These are phyloP conservation scores for Blastocystis sp. DNA, from an alignment of 352 stramenopile genomes.

Conservation along the genomic window DNA sequence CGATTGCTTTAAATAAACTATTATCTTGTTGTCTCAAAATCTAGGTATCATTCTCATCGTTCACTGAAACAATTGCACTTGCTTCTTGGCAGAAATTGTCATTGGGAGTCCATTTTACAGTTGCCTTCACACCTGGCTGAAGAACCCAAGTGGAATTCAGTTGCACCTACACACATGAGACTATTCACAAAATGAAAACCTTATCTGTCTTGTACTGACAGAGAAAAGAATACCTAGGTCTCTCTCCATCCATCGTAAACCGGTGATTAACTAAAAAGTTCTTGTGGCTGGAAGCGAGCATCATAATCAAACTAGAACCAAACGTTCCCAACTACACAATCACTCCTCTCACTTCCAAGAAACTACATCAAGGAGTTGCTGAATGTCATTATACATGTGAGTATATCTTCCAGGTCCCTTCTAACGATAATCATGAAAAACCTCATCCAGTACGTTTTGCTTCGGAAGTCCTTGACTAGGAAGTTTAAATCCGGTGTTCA, in stretches of 20 bases:
- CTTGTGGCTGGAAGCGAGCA: background rate
- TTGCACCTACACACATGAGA: background rate
- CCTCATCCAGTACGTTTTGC: background rate
- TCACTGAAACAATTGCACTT: background rate
- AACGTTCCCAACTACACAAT: slow-evolving; percentile 28
- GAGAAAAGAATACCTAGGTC: slow-evolving; percentile 32
- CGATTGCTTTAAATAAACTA: background rate
- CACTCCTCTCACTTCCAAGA: background rate
- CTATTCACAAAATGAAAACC: background rate
- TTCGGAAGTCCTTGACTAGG: background rate
- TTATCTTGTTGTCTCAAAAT: slow-evolving; percentile 24
- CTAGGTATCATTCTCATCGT: background rate
- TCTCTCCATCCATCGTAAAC: background rate
- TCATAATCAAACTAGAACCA: slow-evolving; percentile 17
- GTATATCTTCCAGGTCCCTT: background rate
- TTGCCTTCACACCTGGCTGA: slow-evolving; percentile 4
- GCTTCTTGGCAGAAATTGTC: slow-evolving; percentile 28
- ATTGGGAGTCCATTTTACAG: slow-evolving; percentile 18
- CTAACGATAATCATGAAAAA: background rate
- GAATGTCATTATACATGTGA: slow-evolving; percentile 54
- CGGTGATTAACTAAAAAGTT: slow-evolving; percentile 55
- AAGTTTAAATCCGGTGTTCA: background rate
- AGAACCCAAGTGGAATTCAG: background rate
- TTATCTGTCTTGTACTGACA: slow-evolving; percentile 57
- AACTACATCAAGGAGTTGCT: slow-evolving; percentile 34